Conservation (phyloP, 495 filamentous ascomycete species). For the Ascodesmis nigricans region DNA sequence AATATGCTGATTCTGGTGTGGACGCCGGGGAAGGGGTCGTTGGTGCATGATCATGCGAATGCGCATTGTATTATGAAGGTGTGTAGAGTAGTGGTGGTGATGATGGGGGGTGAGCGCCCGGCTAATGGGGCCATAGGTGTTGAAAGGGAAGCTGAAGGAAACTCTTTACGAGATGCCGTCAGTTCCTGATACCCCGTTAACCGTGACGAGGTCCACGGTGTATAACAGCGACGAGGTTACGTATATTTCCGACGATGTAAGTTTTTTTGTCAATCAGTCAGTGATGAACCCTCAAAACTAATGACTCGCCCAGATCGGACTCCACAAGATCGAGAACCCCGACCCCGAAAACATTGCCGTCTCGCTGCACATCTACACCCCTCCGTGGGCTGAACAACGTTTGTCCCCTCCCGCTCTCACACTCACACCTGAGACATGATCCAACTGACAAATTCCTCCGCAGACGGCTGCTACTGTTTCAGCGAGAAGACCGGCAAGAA, state of each 20-base stretch:
- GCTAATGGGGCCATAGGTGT: slow-evolving; percentile 28
- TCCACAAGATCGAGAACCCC: slow-evolving; percentile 63
- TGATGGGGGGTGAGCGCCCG: not conserved
- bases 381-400: slow-evolving; percentile 46
- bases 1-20: slow-evolving; percentile 85
- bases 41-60: slow-evolving; percentile 71
- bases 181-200: slow-evolving; percentile 29
- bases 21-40: slow-evolving; percentile 58
- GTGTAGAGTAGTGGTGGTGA: slow-evolving; percentile 4
- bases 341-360: slow-evolving; percentile 50
- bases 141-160: slow-evolving; percentile 57
- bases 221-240: slow-evolving; percentile 44
- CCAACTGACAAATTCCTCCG: not conserved
- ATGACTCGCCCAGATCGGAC: slow-evolving; percentile 35
- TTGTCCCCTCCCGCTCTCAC: slow-evolving; percentile 2
- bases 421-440: too few relatives aligned
- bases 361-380: slow-evolving; percentile 76
- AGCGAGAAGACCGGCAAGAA: slow-evolving; percentile 48
- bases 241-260: slow-evolving; percentile 58
- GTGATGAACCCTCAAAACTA: not conserved
- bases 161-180: slow-evolving; percentile 58
- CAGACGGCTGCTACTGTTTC: slow-evolving; percentile 36
- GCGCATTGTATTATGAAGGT: slow-evolving; percentile 55
- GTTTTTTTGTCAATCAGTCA: slow-evolving; percentile 6
- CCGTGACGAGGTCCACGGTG: slow-evolving; percentile 30